Percentiles rank a stretch among this genome's conserved stretches.
These are phyloP conservation scores for Larix kaempferi DNA, from an alignment of 75 land plant genomes.

Conservation along the genomic window DNA sequence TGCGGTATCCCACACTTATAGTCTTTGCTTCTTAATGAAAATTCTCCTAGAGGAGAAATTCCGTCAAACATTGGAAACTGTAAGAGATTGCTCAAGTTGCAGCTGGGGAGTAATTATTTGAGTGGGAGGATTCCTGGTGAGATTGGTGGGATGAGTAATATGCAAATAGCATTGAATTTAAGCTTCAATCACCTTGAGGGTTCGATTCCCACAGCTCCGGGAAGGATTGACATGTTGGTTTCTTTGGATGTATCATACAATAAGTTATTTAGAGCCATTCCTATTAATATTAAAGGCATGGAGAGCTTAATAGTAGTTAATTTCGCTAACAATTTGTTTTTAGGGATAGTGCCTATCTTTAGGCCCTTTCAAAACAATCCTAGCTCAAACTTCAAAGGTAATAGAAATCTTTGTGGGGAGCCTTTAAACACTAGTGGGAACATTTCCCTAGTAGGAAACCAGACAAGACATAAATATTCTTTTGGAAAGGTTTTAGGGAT, in stretches of 20 bases:
- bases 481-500: constrained; percentile 40
- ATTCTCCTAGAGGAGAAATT: constrained; percentile 56
- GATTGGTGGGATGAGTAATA: constrained; percentile 55
- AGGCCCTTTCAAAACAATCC: constrained; percentile 59
- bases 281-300: constrained; percentile 58
- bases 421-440: constrained; percentile 43
- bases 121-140: constrained; percentile 70
- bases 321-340: constrained; percentile 70
- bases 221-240: constrained; percentile 67
- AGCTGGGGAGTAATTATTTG: constrained; percentile 66
- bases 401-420: constrained; percentile 70
- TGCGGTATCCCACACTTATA: constrained; percentile 52
- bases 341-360: constrained; percentile 59
- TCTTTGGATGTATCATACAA: constrained; percentile 74
- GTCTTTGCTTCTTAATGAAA: constrained; percentile 51
- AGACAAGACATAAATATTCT: background rate
- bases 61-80: constrained; percentile 68
- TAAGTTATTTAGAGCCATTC: constrained; percentile 61
- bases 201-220: constrained; percentile 50
- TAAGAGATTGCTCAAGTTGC: constrained; percentile 54
- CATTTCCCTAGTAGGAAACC: background rate
- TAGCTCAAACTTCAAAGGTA: constrained; percentile 54
- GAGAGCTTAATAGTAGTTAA: constrained; percentile 66
- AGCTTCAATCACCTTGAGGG: constrained; percentile 77
- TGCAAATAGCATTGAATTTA: constrained; percentile 69